These are phyloP conservation scores for Heliocybe sulcata DNA, from an alignment of 1,284 basidiomycete genomes.

Conservation along the genomic window DNA sequence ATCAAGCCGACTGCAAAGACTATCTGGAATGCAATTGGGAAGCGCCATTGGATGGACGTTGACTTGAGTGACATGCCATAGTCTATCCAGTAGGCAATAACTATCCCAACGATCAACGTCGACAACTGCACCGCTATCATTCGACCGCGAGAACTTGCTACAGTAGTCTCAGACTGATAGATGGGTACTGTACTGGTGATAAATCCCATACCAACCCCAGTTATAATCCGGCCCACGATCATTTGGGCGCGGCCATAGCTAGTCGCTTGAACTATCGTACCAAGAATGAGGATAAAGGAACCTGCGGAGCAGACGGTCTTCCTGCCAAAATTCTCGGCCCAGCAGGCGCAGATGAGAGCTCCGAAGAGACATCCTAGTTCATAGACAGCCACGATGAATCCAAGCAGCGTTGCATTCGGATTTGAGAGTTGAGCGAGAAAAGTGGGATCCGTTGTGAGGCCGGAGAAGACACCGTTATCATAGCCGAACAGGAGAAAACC, in stretches of 20 bases:
- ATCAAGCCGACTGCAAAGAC: background rate
- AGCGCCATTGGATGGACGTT: background rate
- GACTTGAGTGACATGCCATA: background rate
- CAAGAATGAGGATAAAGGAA: background rate
- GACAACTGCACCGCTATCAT: constrained; percentile 64
- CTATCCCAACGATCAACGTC: background rate
- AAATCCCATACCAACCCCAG: constrained; percentile 53
- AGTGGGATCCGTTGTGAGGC: background rate
- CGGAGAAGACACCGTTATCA: background rate
- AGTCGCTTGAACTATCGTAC: background rate
- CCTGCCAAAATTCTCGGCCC: background rate
- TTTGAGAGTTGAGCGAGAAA: background rate
- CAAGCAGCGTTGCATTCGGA: background rate
- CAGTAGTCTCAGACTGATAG: constrained; percentile 70
- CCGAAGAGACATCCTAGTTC: background rate
- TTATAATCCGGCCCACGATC: constrained; percentile 58
- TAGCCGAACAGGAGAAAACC: background rate
- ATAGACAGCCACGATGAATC: background rate
- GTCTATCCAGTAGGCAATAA: background rate
- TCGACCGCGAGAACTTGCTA: constrained; percentile 64
- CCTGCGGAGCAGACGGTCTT: background rate
- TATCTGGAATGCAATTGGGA: background rate
- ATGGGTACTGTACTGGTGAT: constrained; percentile 56
- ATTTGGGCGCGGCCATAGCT: constrained; percentile 24
- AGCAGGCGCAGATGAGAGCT: background rate